Conservation (phyloP, 495 filamentous ascomycete genomes). For the Chaetomium tenue region DNA sequence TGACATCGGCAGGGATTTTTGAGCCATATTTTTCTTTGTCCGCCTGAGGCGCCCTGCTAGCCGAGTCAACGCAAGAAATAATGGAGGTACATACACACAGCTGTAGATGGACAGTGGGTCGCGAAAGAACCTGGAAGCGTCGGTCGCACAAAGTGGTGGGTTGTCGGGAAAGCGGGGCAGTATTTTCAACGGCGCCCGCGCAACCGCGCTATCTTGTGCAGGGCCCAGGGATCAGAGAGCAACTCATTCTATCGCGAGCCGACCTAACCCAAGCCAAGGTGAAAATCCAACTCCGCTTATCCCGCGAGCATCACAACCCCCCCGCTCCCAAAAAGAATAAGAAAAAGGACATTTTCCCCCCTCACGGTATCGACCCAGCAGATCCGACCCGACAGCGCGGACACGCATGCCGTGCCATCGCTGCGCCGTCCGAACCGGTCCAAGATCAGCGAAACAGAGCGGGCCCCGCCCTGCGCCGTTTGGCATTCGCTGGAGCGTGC, state of each 20-base stretch:
- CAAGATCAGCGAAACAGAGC: background rate
- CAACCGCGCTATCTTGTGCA: background rate
- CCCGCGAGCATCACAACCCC: background rate
- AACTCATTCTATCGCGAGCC: background rate
- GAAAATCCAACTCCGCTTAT: no score
- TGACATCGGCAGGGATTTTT: background rate
- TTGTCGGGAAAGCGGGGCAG: background rate
- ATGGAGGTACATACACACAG: no score
- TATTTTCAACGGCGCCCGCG: background rate
- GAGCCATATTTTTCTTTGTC: no score
- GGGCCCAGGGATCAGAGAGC: background rate
- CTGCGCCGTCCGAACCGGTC: conserved; percentile 10
- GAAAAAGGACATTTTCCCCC: background rate
- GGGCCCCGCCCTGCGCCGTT: background rate
- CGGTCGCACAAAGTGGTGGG: no score
- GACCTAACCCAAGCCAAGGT: background rate
- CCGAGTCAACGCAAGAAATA: no score
- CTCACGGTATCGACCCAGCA: background rate
- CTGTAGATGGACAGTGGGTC: no score
- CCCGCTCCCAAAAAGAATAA: background rate
- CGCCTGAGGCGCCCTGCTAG: no score
- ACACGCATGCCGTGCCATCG: conserved; percentile 2
- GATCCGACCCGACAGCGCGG: conserved; percentile 18
- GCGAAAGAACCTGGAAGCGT: no score
- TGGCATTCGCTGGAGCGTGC: background rate